Evolutionary conservation across 2,329 filamentous ascomycete species (phyloP).

Genomic region (Talaromyces amestolkiae): DNA sequence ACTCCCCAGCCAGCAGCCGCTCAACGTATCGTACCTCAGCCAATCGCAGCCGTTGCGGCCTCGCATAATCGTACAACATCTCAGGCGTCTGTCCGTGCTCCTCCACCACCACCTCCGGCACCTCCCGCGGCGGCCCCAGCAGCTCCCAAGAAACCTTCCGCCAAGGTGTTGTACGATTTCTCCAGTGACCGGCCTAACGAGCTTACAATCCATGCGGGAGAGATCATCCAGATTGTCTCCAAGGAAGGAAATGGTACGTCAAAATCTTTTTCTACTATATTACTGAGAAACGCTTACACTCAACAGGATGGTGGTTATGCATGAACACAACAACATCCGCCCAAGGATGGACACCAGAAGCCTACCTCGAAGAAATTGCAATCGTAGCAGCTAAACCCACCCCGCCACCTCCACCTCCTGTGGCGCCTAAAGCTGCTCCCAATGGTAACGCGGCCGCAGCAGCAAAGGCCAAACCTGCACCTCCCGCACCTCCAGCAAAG

Average conservation of each 20-base stretch:
- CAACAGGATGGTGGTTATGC: conserved; percentile 84
- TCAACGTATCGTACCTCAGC: conserved; percentile 31
- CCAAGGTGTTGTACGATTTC: conserved; percentile 92
- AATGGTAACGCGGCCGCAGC: conserved; percentile 42
- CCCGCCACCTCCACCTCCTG: conserved; percentile 47
- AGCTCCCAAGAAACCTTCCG: conserved; percentile 68
- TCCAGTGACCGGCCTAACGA: conserved; percentile 80
- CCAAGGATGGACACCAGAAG: conserved; percentile 92
- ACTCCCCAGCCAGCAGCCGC: conserved; percentile 28
- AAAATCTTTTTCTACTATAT: background rate
- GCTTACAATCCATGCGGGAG: conserved; percentile 73
- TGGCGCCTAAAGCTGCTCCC: conserved; percentile 62
- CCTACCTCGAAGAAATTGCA: conserved; percentile 77
- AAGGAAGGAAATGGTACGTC: conserved; percentile 89
- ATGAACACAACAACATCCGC: conserved; percentile 65
- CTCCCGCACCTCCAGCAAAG: conserved; percentile 76
- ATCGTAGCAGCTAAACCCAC: conserved; percentile 60
- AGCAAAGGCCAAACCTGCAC: conserved; percentile 63
- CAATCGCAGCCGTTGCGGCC: conserved; percentile 38
- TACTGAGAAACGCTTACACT: conserved; percentile 27
- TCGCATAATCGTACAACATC: conserved; percentile 52
- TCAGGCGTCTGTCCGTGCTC: conserved; percentile 49
- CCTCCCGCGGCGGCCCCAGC: conserved; percentile 57
- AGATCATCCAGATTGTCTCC: conserved; percentile 84
- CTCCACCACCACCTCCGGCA: conserved; percentile 66